These are phyloP conservation scores for Eleusine indica DNA, from an alignment of 176 grass and related monocot genomes.

Conservation along the genomic window DNA sequence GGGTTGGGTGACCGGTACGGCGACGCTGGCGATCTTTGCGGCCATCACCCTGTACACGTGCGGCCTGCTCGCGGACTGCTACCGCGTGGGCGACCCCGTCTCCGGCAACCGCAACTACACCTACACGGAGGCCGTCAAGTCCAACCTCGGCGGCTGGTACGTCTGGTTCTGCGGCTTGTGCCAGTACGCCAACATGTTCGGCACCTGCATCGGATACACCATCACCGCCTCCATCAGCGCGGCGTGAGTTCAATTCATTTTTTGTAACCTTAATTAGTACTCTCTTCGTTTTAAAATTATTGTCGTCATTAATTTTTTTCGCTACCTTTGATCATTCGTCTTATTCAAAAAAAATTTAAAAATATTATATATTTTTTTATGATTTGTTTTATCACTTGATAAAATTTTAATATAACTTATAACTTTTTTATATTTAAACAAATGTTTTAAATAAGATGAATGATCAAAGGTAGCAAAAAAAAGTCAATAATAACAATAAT, in stretches of 20 bases:
- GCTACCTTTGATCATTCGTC: too few relatives aligned
- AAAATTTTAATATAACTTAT: too few relatives aligned
- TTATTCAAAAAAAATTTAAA: too few relatives aligned
- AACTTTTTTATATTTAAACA: too few relatives aligned
- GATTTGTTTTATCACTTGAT: too few relatives aligned
- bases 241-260: conserved; percentile 42
- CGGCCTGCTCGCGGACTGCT: conserved; percentile 77
- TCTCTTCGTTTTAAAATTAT: too few relatives aligned
- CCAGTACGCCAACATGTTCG: conserved; percentile 84
- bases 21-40: conserved; percentile 62
- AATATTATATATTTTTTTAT: too few relatives aligned
- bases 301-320: too few relatives aligned
- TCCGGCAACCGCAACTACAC: conserved; percentile 82
- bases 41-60: conserved; percentile 80
- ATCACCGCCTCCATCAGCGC: conserved; percentile 80
- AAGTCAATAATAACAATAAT: too few relatives aligned
- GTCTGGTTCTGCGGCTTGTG: conserved; percentile 73
- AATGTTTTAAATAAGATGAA: too few relatives aligned
- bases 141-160: conserved; percentile 64
- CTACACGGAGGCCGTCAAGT: conserved; percentile 70
- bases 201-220: conserved; percentile 80
- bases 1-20: conserved; percentile 67
- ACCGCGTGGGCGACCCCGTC: conserved; percentile 62
- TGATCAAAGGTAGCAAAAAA: too few relatives aligned
- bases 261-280: too few relatives aligned